Evolutionary conservation across 768 basidiomycete species (phyloP), one percentile per base, ranked within the genome.

Genomic region (Boletus edulis): DNA sequence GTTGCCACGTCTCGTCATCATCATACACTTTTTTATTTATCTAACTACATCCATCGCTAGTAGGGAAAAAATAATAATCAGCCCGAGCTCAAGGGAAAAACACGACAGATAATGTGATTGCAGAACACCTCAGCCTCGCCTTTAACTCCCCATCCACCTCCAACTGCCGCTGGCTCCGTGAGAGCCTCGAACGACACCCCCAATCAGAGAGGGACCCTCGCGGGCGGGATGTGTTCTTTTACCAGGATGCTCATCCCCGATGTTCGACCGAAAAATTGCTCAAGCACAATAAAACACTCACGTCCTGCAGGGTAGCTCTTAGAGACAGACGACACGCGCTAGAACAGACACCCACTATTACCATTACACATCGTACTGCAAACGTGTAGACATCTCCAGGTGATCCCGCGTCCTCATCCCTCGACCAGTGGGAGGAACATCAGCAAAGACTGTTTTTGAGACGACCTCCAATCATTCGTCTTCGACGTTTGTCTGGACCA

Each of bases 401-500:
- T 92, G 85, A 86, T 92, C 90, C 84, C 79, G 89, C 90, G 76
- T 92, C 90, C 86, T 89, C 22, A 74, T 86, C 79, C 82, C 90
- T 92, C 90, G 72, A 92, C 90, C 90, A 81, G 71, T 67, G 90
- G 90, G 90, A 92, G 81, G 77, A 84, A 81, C 89, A 76, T 80
- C 90, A 84, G 90, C 89, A 84, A 81, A 85, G 88, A 91, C 81
- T 91, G 90, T 92, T 91, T 92, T 91, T 81, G 87, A 88, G 87
- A 76, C 67, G 64, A 48, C 71, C 53, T 12, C n/a, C 75, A 8
- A 12, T 24, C 14, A 5, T 68, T 70, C 47, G 50, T 91, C 87
- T 90, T 69, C 87, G 86, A 89, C 89, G 81, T 78, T 86, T 91
- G 89, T 91, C 89, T 91, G 89, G 89, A 86, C 89, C 81, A 73